A percentile compares a stretch with the other conserved stretches of the same genome.
Evolutionary conservation across 2,329 filamentous ascomycete species (phyloP).

Genomic region (Paracamarosporium sp.): DNA sequence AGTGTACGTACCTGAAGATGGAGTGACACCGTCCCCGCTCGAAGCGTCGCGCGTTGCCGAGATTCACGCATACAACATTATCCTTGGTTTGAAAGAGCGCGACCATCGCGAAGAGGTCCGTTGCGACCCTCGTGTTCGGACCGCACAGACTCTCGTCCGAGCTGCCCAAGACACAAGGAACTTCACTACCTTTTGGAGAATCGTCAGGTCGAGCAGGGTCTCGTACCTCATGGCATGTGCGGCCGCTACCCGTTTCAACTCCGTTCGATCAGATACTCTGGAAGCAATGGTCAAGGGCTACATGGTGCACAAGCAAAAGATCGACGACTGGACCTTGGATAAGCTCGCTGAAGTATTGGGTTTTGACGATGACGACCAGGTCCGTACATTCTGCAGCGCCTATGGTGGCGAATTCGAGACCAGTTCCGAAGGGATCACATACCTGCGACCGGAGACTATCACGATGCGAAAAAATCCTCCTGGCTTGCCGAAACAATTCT

Average conservation of each 20-base stretch:
- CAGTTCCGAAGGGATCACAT: slow-evolving; percentile 54
- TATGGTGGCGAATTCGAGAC: slow-evolving; percentile 60
- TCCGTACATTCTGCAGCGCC: slow-evolving; percentile 59
- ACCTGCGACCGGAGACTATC: slow-evolving; percentile 61
- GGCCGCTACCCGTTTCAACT: slow-evolving; percentile 67
- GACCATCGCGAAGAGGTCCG: slow-evolving; percentile 56
- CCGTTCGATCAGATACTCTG: slow-evolving; percentile 63
- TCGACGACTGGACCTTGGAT: slow-evolving; percentile 63
- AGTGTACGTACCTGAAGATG: slow-evolving; percentile 58
- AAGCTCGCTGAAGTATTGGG: slow-evolving; percentile 60
- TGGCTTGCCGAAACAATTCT: slow-evolving; percentile 57
- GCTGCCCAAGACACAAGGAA: slow-evolving; percentile 64
- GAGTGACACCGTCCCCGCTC: slow-evolving; percentile 34
- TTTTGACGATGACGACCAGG: slow-evolving; percentile 63
- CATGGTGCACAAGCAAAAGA: slow-evolving; percentile 51
- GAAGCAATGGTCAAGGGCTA: slow-evolving; percentile 61
- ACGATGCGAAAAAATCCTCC: slow-evolving; percentile 26
- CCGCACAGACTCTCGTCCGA: slow-evolving; percentile 63
- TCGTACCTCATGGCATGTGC: slow-evolving; percentile 71
- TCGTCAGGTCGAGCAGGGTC: slow-evolving; percentile 61
- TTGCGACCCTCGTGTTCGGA: slow-evolving; percentile 63
- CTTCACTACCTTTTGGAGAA: slow-evolving; percentile 63
- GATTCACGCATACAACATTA: slow-evolving; percentile 67
- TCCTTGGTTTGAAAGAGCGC: slow-evolving; percentile 52
- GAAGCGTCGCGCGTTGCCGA: slow-evolving; percentile 50